Base-by-base conservation (phyloP, 2,329 filamentous ascomycete species). In the Fusarium drepaniforme region DNA sequence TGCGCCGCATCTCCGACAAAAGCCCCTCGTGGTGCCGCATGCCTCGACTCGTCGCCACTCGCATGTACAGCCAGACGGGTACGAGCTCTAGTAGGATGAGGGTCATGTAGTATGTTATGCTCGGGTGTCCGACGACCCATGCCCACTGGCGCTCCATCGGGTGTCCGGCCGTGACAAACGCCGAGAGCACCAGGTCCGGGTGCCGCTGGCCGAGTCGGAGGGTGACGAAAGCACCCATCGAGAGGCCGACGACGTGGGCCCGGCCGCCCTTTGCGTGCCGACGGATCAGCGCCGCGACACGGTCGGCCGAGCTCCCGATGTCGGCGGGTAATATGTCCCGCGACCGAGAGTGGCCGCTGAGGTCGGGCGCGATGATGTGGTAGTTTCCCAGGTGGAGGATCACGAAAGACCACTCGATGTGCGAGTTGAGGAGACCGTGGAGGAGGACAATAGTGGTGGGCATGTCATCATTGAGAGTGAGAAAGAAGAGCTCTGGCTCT, bases 161-260 rank as follows among this genome's bases (percentile, higher is more conserved):
- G 57, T 79, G 72, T 4, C 80, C 79, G 3, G 83, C 83, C 16
- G 83, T 83, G 11, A 82, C 75, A 51, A 84, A 83, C 21, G 81
- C 78, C 58, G 81, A 81, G 30, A 72, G 63, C 16, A 84, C 82
- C 8, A 85, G 74, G 15, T 82, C 80, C 0, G 84, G 83, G 62
- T 83, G 76, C 21, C 79, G 75, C 40, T 75, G 75, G 33, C 80
- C 79, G 7, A 85, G 71, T n/a, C 80, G 78, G 67, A 74, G 64
- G n/a, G 74, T 66, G 76, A 84, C 68, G 65, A 80, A 86, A 2
- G 83, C 84, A 13, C 84, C 84, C 64, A 84, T 83, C 3, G 84
- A 86, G 25, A 86, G 53, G 4, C 84, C 84, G 37, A 84, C 82
- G 35, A 86, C 53, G 71, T 86, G 84, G 5, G 84, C 85, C 4